Base-by-base conservation (phyloP, 1,284 basidiomycete species). In the Ustilago trichophora region DNA sequence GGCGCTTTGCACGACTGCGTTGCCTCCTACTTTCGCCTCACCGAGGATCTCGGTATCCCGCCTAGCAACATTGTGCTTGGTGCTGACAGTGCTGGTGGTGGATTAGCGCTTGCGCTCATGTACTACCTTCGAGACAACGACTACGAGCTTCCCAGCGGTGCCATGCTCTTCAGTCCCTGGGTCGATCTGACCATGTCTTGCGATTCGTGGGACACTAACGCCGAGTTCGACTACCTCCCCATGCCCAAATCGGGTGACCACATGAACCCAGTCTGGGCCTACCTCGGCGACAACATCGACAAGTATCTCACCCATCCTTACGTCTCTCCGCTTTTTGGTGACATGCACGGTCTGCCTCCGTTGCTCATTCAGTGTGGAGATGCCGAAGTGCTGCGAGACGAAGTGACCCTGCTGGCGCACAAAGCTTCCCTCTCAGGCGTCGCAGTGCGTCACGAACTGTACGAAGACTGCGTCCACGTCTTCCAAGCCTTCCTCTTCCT, bases 131-230 rank as follows among this genome's bases (percentile, higher is more conserved):
- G 83, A 15, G 83, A 83, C 63, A 80, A 83, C 42, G 73, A 68
- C 21, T 79, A 78, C 40, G 54, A 64, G 22, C 34, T 81, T 27
- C 80, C 80, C 2, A 59, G 70, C 40, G 80, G 80, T 18, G 80
- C 77, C 15, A 81, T 81, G 58, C 64, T 81, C 13, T 79, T 81
- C 53, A 79, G 77, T 48, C 75, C 75, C 9, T 72, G 74, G 73
- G 72, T 79, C 62, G 91, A 95, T 83, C 83, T 97, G 56, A 96
- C 92, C 0, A 90, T 95, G 87, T 95, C 92, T 63, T 98, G 94
- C 82, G 92, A 95, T 65, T 94, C 92, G 29, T 98, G 95, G 95
- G 93, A 97, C 47, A 91, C 91, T 48, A 97, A 97, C 81, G 88
- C 90, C 15, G 85, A 85, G 6, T 84, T 76, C 64, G 83, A 84